Percentiles rank a stretch among this genome's conserved stretches.
Conservation (phyloP, 768 basidiomycete genomes). For the Mycena alexandri region DNA sequence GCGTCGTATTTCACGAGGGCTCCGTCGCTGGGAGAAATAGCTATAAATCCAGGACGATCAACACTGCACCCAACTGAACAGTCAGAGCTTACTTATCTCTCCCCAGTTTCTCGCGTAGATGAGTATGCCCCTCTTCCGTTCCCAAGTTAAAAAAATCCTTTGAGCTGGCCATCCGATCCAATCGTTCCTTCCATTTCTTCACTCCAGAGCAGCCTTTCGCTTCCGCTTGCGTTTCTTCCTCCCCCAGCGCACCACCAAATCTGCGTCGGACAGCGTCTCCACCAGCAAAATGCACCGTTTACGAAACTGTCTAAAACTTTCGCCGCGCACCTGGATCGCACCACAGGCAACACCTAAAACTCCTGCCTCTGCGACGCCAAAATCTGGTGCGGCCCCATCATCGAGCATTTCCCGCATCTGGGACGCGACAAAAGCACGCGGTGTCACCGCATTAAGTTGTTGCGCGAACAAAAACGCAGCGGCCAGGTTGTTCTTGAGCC, state of each 20-base stretch:
- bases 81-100: neutral
- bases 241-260: slow-evolving; percentile 12
- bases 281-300: slow-evolving; percentile 16
- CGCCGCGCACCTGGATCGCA: slow-evolving; percentile 4
- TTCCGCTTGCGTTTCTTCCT: slow-evolving; percentile 34
- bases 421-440: slow-evolving; percentile 13
- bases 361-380: slow-evolving; percentile 1
- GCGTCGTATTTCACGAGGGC: slow-evolving; percentile 26
- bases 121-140: slow-evolving; percentile 22
- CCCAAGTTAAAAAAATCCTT: slow-evolving; percentile 28
- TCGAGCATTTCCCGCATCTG: slow-evolving; percentile 14
- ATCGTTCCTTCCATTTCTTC: slow-evolving; percentile 10
- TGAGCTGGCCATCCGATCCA: slow-evolving; percentile 24
- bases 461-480: slow-evolving; percentile 11
- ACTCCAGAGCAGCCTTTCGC: slow-evolving; percentile 8
- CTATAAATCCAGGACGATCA: neutral
- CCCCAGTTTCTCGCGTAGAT: slow-evolving; percentile 22
- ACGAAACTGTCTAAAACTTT: slow-evolving; percentile 19
- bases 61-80: neutral
- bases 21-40: slow-evolving; percentile 21
- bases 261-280: slow-evolving; percentile 21
- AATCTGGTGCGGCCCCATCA: slow-evolving; percentile 6
- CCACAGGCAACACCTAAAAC: slow-evolving; percentile 17
- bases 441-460: neutral
- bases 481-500: slow-evolving; percentile 24